Conservation (phyloP, 2,329 filamentous ascomycete species). For the Arthroderma sp. region DNA sequence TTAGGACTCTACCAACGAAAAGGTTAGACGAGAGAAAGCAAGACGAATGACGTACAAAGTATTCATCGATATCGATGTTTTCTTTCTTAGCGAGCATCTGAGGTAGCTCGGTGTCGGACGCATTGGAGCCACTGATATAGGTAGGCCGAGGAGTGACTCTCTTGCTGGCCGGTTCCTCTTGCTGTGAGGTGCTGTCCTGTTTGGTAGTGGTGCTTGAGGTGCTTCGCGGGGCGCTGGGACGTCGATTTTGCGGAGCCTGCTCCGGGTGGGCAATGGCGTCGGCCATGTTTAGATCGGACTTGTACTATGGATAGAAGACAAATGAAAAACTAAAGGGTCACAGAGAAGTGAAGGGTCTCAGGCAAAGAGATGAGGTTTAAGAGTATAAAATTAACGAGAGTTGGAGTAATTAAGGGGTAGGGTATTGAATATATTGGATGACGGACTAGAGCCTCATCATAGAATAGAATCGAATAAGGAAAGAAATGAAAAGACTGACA, state of each 20-base stretch:
- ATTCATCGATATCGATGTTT: conserved; percentile 43
- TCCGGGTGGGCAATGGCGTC: conserved; percentile 3
- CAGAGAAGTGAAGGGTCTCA: not conserved
- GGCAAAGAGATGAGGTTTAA: not conserved
- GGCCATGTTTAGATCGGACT: conserved; percentile 1
- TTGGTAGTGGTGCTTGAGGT: not conserved
- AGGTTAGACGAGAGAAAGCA: not conserved
- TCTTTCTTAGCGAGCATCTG: conserved; percentile 10
- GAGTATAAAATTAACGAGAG: not conserved
- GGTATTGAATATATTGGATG: not conserved
- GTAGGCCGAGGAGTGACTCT: conserved; percentile 8
- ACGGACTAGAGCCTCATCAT: not conserved
- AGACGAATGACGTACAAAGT: conserved; percentile 37
- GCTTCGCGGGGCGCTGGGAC: not conserved
- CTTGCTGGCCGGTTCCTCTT: not conserved
- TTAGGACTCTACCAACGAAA: conserved; percentile 5
- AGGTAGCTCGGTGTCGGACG: conserved; percentile 7
- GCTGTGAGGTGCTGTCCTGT: not conserved
- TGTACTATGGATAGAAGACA: too few relatives aligned
- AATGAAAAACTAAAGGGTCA: not conserved
- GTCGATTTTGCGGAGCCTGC: not conserved
- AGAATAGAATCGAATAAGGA: not conserved
- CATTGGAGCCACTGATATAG: conserved; percentile 7
- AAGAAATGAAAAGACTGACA: not conserved
- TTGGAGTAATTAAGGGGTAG: not conserved